Evolutionary conservation across 495 filamentous ascomycete genomes (phyloP), one percentile per base, ranked within the genome.

Genomic region (Podospora fimiseda): DNA sequence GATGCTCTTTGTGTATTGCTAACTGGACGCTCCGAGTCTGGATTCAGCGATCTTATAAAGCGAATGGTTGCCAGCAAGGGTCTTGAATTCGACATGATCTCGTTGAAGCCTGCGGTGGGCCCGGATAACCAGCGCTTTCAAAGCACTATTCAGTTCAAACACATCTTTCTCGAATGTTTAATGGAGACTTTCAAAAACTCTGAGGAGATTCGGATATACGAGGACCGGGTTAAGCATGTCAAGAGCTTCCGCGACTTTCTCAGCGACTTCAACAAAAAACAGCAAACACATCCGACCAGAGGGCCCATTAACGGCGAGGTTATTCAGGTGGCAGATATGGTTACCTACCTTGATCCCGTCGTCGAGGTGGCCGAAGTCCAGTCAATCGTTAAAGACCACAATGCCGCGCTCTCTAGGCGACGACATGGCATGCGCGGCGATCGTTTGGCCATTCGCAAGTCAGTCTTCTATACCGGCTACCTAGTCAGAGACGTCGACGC

Each of bases 391-490:
- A 92, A 95, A 63, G 74, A 76, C 13, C 92, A 97, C 70, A 97
- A 96, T 61, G 54, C 64, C 1, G 60, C 72, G 15, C 62, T 85
- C 43, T 47, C 54, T 15, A 60, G 59, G 22, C 56, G 70, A 30
- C 57, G 60, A 14, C 59, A 61, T 42, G 55, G 58, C 38, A 27
- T 27, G 9, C 66, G 67, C 39, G 60, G 50, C 37, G 63, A 70
- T 38, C 76, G 74, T 59, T 63, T 90, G 41, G 71, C 80, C 47
- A 90, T 98, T 65, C 90, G 85, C 66, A 89, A 89, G 55, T 87
- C 83, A 11, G 83, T 96, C 44, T 89, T 92, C 72, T 97, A 88
- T 74, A 96, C 92, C n/a, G 91, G 89, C 37, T 97, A 97, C 70
- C 75, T 96, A 57, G 83, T 98, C 62, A 76, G 79, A 20, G 72